Conservation (phyloP, 495 filamentous ascomycete genomes). For the Aspergillus sclerotioniger region DNA sequence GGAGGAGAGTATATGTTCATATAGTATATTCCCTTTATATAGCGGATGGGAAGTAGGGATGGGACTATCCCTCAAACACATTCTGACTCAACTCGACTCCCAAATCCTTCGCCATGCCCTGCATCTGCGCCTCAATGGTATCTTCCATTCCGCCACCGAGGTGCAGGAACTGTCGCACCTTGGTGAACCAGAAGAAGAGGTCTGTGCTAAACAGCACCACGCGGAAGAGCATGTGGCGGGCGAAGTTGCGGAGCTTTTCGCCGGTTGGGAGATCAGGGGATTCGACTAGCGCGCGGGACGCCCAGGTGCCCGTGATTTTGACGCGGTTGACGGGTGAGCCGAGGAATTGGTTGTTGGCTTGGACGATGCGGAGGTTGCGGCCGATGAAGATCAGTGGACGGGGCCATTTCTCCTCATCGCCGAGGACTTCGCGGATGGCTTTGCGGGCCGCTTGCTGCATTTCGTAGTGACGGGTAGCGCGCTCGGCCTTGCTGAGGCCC, state of each 20-base stretch:
- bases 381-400: slow-evolving; percentile 94
- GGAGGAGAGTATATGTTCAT: background rate
- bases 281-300: slow-evolving; percentile 72
- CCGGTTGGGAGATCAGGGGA: slow-evolving; percentile 55
- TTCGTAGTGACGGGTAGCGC: slow-evolving; percentile 65
- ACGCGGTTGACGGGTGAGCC: slow-evolving; percentile 92
- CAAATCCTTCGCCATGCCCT: slow-evolving; percentile 80
- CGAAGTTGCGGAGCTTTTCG: slow-evolving; percentile 57
- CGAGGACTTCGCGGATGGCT: slow-evolving; percentile 78
- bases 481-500: slow-evolving; percentile 56
- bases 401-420: slow-evolving; percentile 90
- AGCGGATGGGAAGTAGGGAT: background rate
- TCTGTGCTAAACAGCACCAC: slow-evolving; percentile 76
- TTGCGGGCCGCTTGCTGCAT: slow-evolving; percentile 82
- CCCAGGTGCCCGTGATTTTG: slow-evolving; percentile 93
- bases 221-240: slow-evolving; percentile 75
- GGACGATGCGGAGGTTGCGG: slow-evolving; percentile 90
- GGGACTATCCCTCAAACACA: slow-evolving; percentile 73
- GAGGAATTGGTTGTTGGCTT: slow-evolving; percentile 77
- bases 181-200: slow-evolving; percentile 76
- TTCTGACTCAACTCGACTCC: slow-evolving; percentile 86
- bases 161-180: slow-evolving; percentile 69
- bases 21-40: background rate
- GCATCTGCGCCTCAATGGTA: slow-evolving; percentile 84
- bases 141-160: slow-evolving; percentile 88